phyloP scores from a whole-genome alignment of 345 rosid species.

The Crucihimalaya himalaica region DNA sequence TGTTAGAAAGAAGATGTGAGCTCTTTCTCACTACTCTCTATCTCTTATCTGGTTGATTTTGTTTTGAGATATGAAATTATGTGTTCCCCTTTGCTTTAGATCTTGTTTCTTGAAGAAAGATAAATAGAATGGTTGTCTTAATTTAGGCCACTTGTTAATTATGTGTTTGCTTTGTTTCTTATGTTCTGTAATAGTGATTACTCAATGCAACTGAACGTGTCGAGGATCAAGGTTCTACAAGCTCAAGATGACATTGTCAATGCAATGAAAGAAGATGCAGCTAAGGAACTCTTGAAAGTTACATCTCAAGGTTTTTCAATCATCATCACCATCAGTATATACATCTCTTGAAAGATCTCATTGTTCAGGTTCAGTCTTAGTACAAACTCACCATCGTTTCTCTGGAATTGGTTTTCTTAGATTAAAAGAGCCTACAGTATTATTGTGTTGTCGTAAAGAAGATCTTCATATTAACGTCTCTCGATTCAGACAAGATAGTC shows the following conservation, averaged over 20 bases:
- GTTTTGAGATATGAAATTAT: not conserved
- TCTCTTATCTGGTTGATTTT: too few relatives aligned
- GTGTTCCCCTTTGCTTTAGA: not conserved
- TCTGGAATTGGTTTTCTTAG: conserved; percentile 45
- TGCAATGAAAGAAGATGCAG: conserved; percentile 80
- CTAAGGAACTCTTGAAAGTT: conserved; percentile 76
- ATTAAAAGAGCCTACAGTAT: conserved; percentile 90
- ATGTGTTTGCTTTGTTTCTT: conserved; percentile 13
- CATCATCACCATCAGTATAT: conserved; percentile 62
- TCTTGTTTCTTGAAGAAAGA: too few relatives aligned
- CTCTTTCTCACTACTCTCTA: too few relatives aligned
- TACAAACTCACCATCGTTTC: not conserved
- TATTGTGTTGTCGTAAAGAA: conserved; percentile 82
- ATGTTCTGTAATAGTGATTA: conserved; percentile 61
- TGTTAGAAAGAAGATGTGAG: conserved; percentile 84
- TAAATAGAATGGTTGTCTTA: not conserved
- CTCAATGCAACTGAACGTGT: conserved; percentile 98
- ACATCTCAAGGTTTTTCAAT: conserved; percentile 55
- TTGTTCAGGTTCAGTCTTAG: conserved; percentile 84
- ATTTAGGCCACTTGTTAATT: not conserved
- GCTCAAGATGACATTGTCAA: conserved; percentile 96
- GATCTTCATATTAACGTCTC: conserved; percentile 66
- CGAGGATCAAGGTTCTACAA: conserved; percentile 95
- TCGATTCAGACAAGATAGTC: too few relatives aligned
- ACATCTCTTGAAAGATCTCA: conserved; percentile 71